Percentiles rank a stretch among this genome's conserved stretches.
phyloP scores from a whole-genome alignment of 805 yeast genomes.

The Ogataea glucozyma region DNA sequence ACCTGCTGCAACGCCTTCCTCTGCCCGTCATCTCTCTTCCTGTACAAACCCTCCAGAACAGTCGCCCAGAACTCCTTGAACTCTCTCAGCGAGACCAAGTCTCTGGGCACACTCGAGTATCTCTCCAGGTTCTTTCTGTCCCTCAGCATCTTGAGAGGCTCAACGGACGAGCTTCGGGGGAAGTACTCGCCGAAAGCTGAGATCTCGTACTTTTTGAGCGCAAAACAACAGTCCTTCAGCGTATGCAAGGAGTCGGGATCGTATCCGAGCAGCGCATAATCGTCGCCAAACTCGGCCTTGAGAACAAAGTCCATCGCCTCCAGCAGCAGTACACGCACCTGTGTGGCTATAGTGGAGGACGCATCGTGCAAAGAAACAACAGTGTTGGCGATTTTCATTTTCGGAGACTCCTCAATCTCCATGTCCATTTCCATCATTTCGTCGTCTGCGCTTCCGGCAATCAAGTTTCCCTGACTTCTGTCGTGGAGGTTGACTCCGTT shows the following conservation, averaged over 20 bases:
- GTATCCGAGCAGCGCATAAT: conserved; percentile 53
- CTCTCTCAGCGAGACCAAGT: conserved; percentile 31
- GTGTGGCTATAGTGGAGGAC: conserved; percentile 37
- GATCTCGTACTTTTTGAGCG: conserved; percentile 49
- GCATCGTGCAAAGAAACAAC: conserved; percentile 14
- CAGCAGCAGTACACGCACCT: conserved; percentile 41
- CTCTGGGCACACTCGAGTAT: conserved; percentile 31
- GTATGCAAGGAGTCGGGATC: conserved; percentile 35
- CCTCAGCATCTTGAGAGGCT: conserved; percentile 24
- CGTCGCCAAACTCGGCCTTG: conserved; percentile 57
- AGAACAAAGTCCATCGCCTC: conserved; percentile 54
- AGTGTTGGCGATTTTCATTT: neutral
- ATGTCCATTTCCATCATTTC: conserved; percentile 19
- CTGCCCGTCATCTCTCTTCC: conserved; percentile 35
- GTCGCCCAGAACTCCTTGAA: conserved; percentile 56
- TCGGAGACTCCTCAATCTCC: conserved; percentile 1
- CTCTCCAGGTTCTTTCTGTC: conserved; percentile 22
- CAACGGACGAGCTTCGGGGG: conserved; percentile 12
- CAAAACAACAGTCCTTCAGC: conserved; percentile 44
- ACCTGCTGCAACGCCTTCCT: conserved; percentile 32
- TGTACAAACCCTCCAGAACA: conserved; percentile 45
- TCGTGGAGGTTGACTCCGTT: conserved; percentile 5
- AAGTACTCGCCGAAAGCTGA: conserved; percentile 60
- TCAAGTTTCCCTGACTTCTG: conserved; percentile 8
- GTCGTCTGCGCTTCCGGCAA: conserved; percentile 15